Evolutionary conservation across 176 grass and related monocot genomes (phyloP), one percentile per base, ranked within the genome.

Genomic region (Oryza punctata): DNA sequence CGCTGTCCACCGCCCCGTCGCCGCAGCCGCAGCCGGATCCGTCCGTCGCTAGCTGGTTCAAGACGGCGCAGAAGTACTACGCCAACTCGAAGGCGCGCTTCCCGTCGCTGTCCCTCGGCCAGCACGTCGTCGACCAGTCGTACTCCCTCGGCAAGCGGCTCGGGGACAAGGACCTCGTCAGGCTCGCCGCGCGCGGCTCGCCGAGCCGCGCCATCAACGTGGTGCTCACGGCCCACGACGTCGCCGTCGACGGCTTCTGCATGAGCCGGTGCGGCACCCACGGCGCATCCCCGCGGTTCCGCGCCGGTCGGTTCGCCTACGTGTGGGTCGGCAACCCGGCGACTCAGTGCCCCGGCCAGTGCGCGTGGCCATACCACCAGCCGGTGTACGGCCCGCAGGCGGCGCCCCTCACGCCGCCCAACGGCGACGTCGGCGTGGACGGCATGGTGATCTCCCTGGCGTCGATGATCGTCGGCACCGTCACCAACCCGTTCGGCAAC

Each of bases 291-390:
- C 25, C 69, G n/a, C 80, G 87, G 43, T 90, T 87, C 12, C 76
- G 82, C 5, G 10, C 64, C 3, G 91, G 89, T 2, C 89, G 94
- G 66, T 97, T 94, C 87, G 94, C 94, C 0, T 98, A 87, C 80
- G 83, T 96, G 37, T 98, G 96, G 96, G 93, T 98, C 0, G 96
- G 93, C 15, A 98, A 98, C 89, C 90, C 96, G 29, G 91, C 89
- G 32, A 43, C 63, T 16, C 96, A 96, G 83, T 98, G 96, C 89
- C 64, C 96, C 3, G 96, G 91, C 0, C 93, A 95, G 84, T 98
- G 96, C 77, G 91, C 96, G 68, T 98, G 93, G 96, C 96, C 96
- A 19, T 98, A 89, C 82, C 96, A 98, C 96, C 93, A 95, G 91
- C 96, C 96, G 10, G 40, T 72, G 33, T 98, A 98, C 80, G 96